Percentiles rank a stretch among this genome's conserved stretches.
These are phyloP conservation scores for Colletotrichum sojae DNA, from an alignment of 2,329 filamentous ascomycete genomes.

Conservation along the genomic window DNA sequence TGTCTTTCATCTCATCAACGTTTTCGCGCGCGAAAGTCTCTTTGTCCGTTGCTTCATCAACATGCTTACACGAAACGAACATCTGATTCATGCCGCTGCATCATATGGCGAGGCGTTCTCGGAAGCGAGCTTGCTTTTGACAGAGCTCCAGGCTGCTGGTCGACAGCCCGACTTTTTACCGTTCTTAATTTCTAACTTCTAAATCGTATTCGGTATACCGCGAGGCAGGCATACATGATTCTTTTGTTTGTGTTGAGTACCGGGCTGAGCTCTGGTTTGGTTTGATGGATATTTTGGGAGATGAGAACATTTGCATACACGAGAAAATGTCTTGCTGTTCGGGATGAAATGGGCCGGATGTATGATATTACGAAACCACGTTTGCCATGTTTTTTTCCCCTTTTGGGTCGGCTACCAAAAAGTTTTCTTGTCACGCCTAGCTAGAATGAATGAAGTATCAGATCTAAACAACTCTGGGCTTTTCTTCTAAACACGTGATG, in stretches of 20 bases:
- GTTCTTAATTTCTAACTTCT: constrained; percentile 27
- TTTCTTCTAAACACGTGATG: background rate
- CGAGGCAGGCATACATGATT: background rate
- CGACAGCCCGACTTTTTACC: constrained; percentile 3
- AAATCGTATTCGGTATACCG: constrained; percentile 1
- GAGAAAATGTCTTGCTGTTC: background rate
- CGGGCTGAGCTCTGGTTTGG: background rate
- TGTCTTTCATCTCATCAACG: background rate
- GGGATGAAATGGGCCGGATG: background rate
- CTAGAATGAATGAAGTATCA: constrained; percentile 18
- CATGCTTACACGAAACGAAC: constrained; percentile 14
- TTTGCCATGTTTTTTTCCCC: background rate
- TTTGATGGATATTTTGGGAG: background rate
- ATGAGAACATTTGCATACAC: background rate
- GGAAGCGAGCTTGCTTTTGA: background rate
- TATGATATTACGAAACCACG: constrained; percentile 17
- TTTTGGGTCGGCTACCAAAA: constrained; percentile 21
- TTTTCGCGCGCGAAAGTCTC: too few species aligned
- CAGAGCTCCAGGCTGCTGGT: constrained; percentile 26
- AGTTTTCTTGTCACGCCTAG: background rate
- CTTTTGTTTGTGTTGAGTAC: background rate
- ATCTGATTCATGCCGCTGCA: constrained; percentile 13
- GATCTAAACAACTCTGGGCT: background rate
- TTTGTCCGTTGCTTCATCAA: background rate
- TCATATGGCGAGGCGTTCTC: constrained; percentile 34